A percentile compares a stretch with the other conserved stretches of the same genome.
phyloP scores from a whole-genome alignment of 225 moss, liverwort and hornwort species.

The Physcomitrium patens region DNA sequence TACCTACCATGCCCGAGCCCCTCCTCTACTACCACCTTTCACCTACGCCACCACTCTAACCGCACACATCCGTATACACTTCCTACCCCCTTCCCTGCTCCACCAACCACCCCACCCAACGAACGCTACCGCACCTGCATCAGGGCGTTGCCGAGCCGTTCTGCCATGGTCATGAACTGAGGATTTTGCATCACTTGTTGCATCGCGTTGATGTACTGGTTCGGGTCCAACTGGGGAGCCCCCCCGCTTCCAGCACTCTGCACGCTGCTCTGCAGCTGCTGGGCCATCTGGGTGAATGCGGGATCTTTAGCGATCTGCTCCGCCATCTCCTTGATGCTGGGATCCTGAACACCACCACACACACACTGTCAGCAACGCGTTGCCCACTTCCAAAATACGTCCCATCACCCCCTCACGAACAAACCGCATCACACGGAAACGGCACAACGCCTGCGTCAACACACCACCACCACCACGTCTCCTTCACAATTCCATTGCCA shows the following conservation, averaged over 20 bases:
- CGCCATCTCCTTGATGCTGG: constrained; percentile 99
- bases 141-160: constrained; percentile 94
- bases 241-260: constrained; percentile 81
- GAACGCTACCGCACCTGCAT: too few relatives aligned
- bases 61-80: too few relatives aligned
- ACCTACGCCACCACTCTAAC: too few relatives aligned
- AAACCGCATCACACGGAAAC: neutral
- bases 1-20: too few relatives aligned
- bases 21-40: too few relatives aligned
- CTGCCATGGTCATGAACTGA: constrained; percentile 99
- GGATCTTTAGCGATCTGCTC: constrained; percentile 99
- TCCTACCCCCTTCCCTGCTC: too few relatives aligned
- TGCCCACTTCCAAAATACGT: too few relatives aligned
- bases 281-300: constrained; percentile 98
- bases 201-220: constrained; percentile 94
- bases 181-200: constrained; percentile 99
- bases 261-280: constrained; percentile 91
- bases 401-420: neutral
- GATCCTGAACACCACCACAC: constrained; percentile 65
- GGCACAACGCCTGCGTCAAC: neutral
- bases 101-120: too few relatives aligned
- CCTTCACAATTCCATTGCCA: too few relatives aligned
- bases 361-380: constrained; percentile 2
- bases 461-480: neutral
- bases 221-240: constrained; percentile 84